phyloP scores from a whole-genome alignment of 140 eudicot species.

The Ambrosia hybrid region DNA sequence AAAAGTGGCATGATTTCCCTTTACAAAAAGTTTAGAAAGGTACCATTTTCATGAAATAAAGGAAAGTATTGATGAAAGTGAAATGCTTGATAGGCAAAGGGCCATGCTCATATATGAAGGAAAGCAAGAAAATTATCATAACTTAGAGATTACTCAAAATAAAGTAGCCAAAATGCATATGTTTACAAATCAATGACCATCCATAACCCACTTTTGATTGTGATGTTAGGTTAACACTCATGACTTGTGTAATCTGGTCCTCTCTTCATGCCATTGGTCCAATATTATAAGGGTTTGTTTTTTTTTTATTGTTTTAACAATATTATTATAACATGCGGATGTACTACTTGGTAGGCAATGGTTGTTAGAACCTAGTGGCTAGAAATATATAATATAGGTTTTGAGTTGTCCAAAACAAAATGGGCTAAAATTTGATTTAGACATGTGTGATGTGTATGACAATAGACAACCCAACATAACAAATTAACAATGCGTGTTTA shows the following conservation, averaged over 20 bases:
- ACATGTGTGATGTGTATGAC: not conserved
- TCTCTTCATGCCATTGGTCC: slow-evolving; percentile 15
- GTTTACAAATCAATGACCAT: slow-evolving; percentile 23
- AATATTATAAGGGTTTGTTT: slow-evolving; percentile 2
- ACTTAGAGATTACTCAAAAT: slow-evolving; percentile 42
- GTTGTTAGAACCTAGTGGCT: not conserved
- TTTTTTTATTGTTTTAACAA: not conserved
- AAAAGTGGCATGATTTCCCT: slow-evolving; percentile 19
- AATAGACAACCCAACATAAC: too few species aligned
- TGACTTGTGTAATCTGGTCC: slow-evolving; percentile 15
- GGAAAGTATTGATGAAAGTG: slow-evolving; percentile 30
- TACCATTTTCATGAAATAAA: slow-evolving; percentile 29
- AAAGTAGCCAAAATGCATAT: slow-evolving; percentile 31
- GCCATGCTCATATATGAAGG: slow-evolving; percentile 39
- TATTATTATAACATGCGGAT: not conserved
- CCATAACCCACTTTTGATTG: slow-evolving; percentile 40
- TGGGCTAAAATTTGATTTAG: not conserved
- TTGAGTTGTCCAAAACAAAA: not conserved
- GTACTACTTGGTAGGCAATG: not conserved
- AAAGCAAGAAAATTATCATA: slow-evolving; percentile 27
- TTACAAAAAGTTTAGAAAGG: slow-evolving; percentile 10
- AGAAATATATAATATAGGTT: not conserved
- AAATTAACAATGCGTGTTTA: too few species aligned
- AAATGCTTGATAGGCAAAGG: slow-evolving; percentile 29
- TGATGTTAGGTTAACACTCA: slow-evolving; percentile 23